Evolutionary conservation across 768 basidiomycete species (phyloP).

Genomic region (Vararia minispora): DNA sequence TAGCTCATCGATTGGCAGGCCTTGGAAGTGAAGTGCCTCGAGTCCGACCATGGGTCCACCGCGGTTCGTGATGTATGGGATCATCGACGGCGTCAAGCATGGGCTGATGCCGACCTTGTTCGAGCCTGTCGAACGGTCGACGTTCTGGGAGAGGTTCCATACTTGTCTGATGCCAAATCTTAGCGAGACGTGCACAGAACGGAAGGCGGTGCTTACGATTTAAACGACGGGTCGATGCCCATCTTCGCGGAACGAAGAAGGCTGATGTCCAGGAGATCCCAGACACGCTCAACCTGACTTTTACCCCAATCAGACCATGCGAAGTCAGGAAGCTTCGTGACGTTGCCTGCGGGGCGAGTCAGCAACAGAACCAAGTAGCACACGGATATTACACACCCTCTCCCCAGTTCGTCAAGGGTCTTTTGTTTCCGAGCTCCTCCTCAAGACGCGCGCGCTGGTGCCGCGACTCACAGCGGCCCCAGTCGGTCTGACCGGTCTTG

Average conservation of each 20-base stretch:
- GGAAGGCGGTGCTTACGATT: slow-evolving; percentile 51
- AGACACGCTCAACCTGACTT: slow-evolving; percentile 89
- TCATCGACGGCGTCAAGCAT: slow-evolving; percentile 94
- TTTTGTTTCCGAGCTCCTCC: slow-evolving; percentile 69
- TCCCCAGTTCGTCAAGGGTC: slow-evolving; percentile 88
- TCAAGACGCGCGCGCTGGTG: slow-evolving; percentile 83
- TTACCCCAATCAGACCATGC: slow-evolving; percentile 92
- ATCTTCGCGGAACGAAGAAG: slow-evolving; percentile 69
- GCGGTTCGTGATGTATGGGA: slow-evolving; percentile 90
- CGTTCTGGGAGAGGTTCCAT: slow-evolving; percentile 96
- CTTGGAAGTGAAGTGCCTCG: slow-evolving; percentile 90
- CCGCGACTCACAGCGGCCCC: slow-evolving; percentile 87
- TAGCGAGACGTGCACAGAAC: background rate
- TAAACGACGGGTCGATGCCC: slow-evolving; percentile 79
- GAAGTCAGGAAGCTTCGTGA: slow-evolving; percentile 78
- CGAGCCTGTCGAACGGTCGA: slow-evolving; percentile 81
- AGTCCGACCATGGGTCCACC: slow-evolving; percentile 93
- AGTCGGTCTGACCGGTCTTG: slow-evolving; percentile 69
- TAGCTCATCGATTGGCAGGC: slow-evolving; percentile 85
- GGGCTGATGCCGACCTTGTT: slow-evolving; percentile 77
- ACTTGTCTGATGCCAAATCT: slow-evolving; percentile 49
- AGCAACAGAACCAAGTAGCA: slow-evolving; percentile 3
- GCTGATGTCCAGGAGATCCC: slow-evolving; percentile 92
- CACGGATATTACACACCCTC: slow-evolving; percentile 48
- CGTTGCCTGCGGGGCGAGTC: slow-evolving; percentile 42